Conservation (phyloP, 257 asterid genomes). For the Forsythia viridissima region DNA sequence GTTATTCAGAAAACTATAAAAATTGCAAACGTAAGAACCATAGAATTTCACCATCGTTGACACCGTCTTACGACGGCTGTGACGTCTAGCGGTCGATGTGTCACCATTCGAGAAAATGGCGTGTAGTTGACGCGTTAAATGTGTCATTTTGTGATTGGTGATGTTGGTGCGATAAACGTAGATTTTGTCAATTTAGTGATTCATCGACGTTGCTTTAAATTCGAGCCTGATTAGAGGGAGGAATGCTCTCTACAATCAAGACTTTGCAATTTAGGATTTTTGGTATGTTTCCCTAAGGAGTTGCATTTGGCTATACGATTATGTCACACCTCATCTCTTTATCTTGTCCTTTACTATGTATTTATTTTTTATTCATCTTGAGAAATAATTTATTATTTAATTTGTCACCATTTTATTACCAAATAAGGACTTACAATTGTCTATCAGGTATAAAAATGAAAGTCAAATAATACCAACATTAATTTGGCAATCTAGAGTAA, state of each 20-base stretch:
- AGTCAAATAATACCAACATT: background rate
- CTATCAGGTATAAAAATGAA: background rate
- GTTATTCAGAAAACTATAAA: background rate
- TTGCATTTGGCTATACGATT: slow-evolving; percentile 21
- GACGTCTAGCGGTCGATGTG: slow-evolving; percentile 19
- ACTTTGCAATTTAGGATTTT: slow-evolving; percentile 25
- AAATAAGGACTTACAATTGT: background rate
- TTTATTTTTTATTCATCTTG: background rate
- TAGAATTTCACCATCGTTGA: background rate
- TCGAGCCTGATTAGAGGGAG: slow-evolving; percentile 29
- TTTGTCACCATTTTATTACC: background rate
- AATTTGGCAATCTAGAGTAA: background rate
- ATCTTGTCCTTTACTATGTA: background rate
- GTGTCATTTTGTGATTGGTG: background rate
- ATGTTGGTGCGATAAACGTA: background rate
- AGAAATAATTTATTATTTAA: background rate
- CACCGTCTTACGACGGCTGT: background rate
- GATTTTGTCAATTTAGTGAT: background rate
- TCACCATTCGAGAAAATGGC: slow-evolving; percentile 8
- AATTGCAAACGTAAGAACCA: background rate
- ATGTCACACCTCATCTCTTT: slow-evolving; percentile 21
- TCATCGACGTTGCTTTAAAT: slow-evolving; percentile 10
- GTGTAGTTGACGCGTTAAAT: slow-evolving; percentile 3
- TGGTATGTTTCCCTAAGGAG: slow-evolving; percentile 44
- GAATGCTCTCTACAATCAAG: slow-evolving; percentile 19